Conservation (phyloP, 2,329 filamentous ascomycete species). For the Colletotrichum scovillei region DNA sequence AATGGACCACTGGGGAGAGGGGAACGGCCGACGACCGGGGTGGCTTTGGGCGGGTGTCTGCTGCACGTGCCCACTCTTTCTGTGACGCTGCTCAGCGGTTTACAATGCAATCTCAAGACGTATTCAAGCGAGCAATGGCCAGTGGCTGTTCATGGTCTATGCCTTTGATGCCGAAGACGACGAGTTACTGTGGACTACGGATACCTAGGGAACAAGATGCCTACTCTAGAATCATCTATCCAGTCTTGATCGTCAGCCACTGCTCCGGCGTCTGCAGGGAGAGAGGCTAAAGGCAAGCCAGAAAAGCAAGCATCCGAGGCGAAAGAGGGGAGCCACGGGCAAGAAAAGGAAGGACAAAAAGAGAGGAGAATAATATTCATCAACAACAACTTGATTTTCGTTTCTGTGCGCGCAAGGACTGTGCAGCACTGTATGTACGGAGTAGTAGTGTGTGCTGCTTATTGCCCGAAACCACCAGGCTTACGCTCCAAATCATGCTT, state of each 20-base stretch:
- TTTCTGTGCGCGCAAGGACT: background rate
- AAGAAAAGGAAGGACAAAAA: background rate
- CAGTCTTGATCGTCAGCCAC: background rate
- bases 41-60: conserved; percentile 16
- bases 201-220: background rate
- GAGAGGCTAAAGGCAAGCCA: background rate
- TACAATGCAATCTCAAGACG: background rate
- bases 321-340: background rate
- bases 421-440: background rate
- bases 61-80: conserved; percentile 34
- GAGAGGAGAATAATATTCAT: background rate
- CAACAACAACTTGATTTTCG: conserved; percentile 20
- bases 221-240: background rate
- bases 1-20: conserved; percentile 2
- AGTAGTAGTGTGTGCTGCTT: background rate
- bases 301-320: conserved; percentile 28
- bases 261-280: conserved; percentile 21
- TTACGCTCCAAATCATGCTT: background rate
- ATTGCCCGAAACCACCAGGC: background rate
- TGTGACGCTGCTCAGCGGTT: conserved; percentile 23
- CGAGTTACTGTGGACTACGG: background rate
- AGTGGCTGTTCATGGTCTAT: background rate
- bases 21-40: background rate
- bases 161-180: background rate
- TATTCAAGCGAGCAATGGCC: conserved; percentile 10